phyloP scores from a whole-genome alignment of 257 asterid genomes.

The Penstemon eatonii region DNA sequence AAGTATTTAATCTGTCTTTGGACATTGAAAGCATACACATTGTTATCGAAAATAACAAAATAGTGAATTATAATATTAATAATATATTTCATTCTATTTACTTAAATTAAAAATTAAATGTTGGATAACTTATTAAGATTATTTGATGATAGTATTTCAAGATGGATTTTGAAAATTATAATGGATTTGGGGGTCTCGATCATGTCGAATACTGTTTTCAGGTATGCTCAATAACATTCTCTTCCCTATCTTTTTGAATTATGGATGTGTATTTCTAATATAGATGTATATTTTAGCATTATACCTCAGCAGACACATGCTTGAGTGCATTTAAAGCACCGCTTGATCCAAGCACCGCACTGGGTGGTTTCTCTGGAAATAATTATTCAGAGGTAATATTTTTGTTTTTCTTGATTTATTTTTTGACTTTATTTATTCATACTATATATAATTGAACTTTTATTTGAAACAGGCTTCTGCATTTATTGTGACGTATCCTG shows the following conservation, averaged over 20 bases:
- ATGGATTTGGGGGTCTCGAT: constrained; percentile 72
- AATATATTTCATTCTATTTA: not conserved
- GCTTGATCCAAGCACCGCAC: constrained; percentile 94
- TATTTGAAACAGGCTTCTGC: constrained; percentile 84
- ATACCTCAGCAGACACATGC: constrained; percentile 80
- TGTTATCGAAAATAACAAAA: not conserved
- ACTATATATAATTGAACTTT: constrained; percentile 19
- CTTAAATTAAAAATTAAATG: not conserved
- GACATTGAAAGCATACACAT: not conserved
- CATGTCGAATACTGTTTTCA: constrained; percentile 90
- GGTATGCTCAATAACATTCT: constrained; percentile 42
- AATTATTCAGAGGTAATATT: constrained; percentile 79
- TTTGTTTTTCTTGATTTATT: not conserved
- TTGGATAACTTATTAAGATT: constrained; percentile 4
- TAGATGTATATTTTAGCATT: constrained; percentile 64
- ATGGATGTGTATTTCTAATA: constrained; percentile 25
- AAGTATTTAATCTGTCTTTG: not conserved
- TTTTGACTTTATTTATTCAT: constrained; percentile 14
- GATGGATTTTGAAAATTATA: constrained; percentile 78
- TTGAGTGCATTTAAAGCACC: constrained; percentile 94
- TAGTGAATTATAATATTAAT: not conserved
- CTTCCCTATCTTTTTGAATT: constrained; percentile 7
- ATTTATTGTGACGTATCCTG: constrained; percentile 89
- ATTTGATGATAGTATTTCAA: constrained; percentile 74
- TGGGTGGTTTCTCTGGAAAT: constrained; percentile 93